Evolutionary conservation across 345 rosid species (phyloP), one percentile per base, ranked within the genome.

Genomic region (Pugionium dolabratum): DNA sequence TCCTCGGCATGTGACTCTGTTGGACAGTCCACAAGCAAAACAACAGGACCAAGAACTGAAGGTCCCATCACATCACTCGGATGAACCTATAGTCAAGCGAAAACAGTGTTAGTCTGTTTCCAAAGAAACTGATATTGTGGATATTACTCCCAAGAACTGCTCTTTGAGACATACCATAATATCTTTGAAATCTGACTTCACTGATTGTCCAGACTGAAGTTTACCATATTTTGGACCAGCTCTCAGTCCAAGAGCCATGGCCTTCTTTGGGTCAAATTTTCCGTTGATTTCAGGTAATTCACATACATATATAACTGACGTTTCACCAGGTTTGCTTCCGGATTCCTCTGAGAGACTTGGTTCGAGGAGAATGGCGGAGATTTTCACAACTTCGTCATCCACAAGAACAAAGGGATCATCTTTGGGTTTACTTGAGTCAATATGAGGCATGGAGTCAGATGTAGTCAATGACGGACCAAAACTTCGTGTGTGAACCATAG

Each of bases 51-150:
- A 45, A 93, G 91, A 73, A 86, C 64, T 40, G 96, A 80, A 69
- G 99, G 96, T 48, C 79, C 99, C 99, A 94, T 88, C 39, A 94
- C 99, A 74, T 94, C 99, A 74, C 91, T 74, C 32, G 99, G 99
- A 79, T 90, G 87, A 78, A 94, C 92, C 97, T 92, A 72, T 9
- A 27, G 9, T 50, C 54, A 72, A 26, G 39, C 3, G 6, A 57
- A 39, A 64, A 41, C 44, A 41, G 41, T 48, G 53, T 72, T 50
- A 72, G 63, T 5, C 60, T 10, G 33, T 39, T 57, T 5, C 1
- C 2, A 64, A 10, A 50, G 45, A 63, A 40, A 63, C 30, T 48
- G 7, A 56, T 39, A 10, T 2, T 40, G 27, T 18, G n/a, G 25
- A 9, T 47, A 28, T 71, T 58, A 30, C 27, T 42, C 10, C 6